Evolutionary conservation across 2,329 filamentous ascomycete genomes (phyloP), one percentile per base, ranked within the genome.

Genomic region (Tolypocladium guangdongense): DNA sequence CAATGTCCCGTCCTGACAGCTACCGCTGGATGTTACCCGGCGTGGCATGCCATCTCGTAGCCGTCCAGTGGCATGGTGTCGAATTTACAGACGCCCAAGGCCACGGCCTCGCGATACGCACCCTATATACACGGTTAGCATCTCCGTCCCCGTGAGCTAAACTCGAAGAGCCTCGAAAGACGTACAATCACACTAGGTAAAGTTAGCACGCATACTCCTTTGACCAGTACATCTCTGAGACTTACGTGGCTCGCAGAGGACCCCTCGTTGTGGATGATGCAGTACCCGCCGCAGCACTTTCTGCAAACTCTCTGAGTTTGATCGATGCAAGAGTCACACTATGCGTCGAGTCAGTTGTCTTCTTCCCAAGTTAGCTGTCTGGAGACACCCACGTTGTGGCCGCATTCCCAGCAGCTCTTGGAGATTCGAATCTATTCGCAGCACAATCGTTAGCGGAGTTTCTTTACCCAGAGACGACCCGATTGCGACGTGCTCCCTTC

Each of bases 321-420:
- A 30, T 79, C 72, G 63, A 90, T 88, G 71, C 91, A 96, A 39
- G 81, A 78, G 50, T 81, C 78, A 66, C 91, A 96, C 84, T 90
- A 47, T 10, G 27, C 10, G 2, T 32, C 27, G 18, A 14, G 43
- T 47, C 27, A 47, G 43, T 33, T 14, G 27, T 20, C 27, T 2
- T 14, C 27, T 8, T 47, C 18, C 2, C 16, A 8, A 18, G 22
- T 2, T 10, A 20, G 27, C 2, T 11, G 7, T 12, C 27, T 46
- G 27, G 43, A 46, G 43, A 32, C 1, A 7, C 43, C 18, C 43
- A 90, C 87, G 56, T 88, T 92, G 57, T 80, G 81, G 51, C 89
- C 90, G 67, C 90, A 96, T 68, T 91, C 90, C 79, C 88, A 93
- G 72, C 90, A 96, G 63, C 90, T 81, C 61, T 72, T 75, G 16